Evolutionary conservation across 208 protist genomes (phyloP), one percentile per base, ranked within the genome.

Genomic region (Crithidia thermophila): DNA sequence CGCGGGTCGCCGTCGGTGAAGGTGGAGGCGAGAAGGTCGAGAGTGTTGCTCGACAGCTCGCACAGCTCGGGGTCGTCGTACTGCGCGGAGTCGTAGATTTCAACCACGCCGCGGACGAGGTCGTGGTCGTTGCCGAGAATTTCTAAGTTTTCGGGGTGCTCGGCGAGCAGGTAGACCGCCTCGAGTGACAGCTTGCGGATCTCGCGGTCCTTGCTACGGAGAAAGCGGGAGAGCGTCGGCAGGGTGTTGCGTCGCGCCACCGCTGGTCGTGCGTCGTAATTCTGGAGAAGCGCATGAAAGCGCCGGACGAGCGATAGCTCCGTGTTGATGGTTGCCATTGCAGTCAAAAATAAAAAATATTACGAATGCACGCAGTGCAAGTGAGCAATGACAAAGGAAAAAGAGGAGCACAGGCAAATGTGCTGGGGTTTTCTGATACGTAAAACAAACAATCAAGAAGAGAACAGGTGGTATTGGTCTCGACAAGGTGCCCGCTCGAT

Each of bases 141-240:
- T 30, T 91, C 86, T 4, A 93, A 57, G 68, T 96, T 97, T 21
- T 95, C 87, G 0, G 88, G 90, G 68, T 97, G 93, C 73, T 93
- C 69, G 3, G 87, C 82, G 9, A 97, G 81, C 43, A 96, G 51
- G 47, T 79, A 72, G 27, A 97, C 73, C 1, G 89, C 81, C 34
- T 89, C 78, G 10, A 93, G 64, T 6, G 89, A 79, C 25, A 85
- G 67, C 40, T 88, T 81, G 14, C 85, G 87, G 31, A 93, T 88
- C 36, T 95, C 83, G 21, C 86, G 69, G 11, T 96, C 87, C 30
- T 88, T 88, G 77, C 86, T 94, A 10, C 67, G 60, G 16, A 97
- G 67, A 58, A 96, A 97, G 25, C 90, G 87, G 7, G 82, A 60
- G 20, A 97, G 67, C 16, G 84, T 83, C 1, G 90, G 89, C 28